phyloP scores from a whole-genome alignment of 2,329 filamentous ascomycete genomes.

The Cladophialophora exuberans region DNA sequence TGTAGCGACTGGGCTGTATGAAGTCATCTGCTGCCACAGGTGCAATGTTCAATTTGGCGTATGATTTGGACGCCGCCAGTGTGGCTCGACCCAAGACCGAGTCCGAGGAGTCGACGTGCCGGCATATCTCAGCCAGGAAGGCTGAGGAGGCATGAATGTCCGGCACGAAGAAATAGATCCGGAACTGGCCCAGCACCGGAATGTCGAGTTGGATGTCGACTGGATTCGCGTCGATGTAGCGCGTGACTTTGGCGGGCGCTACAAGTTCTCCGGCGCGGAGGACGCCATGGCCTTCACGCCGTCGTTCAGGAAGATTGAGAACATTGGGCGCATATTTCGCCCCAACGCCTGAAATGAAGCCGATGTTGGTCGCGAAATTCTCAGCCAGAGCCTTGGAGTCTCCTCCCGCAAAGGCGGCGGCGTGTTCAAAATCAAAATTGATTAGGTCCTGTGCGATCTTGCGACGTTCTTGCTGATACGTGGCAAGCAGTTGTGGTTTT shows the following conservation, averaged over 20 bases:
- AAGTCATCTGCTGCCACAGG: neutral
- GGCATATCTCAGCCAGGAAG: conserved; percentile 65
- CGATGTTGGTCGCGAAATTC: conserved; percentile 71
- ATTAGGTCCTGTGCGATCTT: conserved; percentile 69
- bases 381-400: conserved; percentile 64
- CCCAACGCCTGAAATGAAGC: conserved; percentile 74
- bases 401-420: conserved; percentile 49
- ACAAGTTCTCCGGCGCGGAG: conserved; percentile 52
- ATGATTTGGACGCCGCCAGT: neutral
- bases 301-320: conserved; percentile 59
- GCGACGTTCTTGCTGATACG: conserved; percentile 58
- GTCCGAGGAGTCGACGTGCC: conserved; percentile 53
- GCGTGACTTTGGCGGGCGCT: conserved; percentile 70
- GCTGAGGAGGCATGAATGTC: conserved; percentile 59
- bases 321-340: conserved; percentile 68
- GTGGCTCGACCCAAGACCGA: conserved; percentile 62
- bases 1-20: neutral
- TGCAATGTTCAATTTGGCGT: neutral
- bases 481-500: conserved; percentile 49
- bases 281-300: conserved; percentile 31
- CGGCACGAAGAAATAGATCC: conserved; percentile 71
- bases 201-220: conserved; percentile 78
- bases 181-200: conserved; percentile 75
- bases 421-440: conserved; percentile 52
- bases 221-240: conserved; percentile 77